phyloP scores from a whole-genome alignment of 108 stramenopile species.

The Tribonema minus region DNA sequence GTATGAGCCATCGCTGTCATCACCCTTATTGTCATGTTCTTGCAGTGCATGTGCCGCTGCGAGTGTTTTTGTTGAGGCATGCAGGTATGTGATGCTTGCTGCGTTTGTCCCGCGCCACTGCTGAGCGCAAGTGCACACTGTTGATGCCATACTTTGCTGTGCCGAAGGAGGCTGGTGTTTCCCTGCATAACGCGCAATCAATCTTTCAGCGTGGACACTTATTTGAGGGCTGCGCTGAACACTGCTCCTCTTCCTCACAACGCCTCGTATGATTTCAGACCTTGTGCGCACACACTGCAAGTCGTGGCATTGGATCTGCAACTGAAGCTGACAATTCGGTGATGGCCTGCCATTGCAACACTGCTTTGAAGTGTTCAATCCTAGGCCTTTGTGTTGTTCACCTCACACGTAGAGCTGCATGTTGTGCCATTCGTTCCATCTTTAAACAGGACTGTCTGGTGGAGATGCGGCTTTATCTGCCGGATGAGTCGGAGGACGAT shows the following conservation, averaged over 20 bases:
- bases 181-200: background rate
- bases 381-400: background rate
- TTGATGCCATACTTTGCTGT: background rate
- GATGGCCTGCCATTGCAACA: too few relatives aligned
- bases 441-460: constrained; percentile 52
- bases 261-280: background rate
- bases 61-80: background rate
- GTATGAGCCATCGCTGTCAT: too few relatives aligned
- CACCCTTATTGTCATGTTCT: too few relatives aligned
- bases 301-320: background rate
- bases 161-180: background rate
- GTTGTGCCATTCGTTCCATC: background rate
- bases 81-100: constrained; percentile 25
- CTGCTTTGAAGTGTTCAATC: background rate
- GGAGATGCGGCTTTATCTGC: constrained; percentile 84
- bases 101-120: constrained; percentile 6
- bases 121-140: constrained; percentile 28
- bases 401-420: background rate
- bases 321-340: background rate
- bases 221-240: background rate
- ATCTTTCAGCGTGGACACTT: background rate
- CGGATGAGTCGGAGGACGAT: constrained; percentile 79
- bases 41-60: too few relatives aligned
- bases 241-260: background rate
- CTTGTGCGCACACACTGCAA: background rate